Conservation (phyloP, 805 yeast genomes). For the Saturnispora hagleri region DNA sequence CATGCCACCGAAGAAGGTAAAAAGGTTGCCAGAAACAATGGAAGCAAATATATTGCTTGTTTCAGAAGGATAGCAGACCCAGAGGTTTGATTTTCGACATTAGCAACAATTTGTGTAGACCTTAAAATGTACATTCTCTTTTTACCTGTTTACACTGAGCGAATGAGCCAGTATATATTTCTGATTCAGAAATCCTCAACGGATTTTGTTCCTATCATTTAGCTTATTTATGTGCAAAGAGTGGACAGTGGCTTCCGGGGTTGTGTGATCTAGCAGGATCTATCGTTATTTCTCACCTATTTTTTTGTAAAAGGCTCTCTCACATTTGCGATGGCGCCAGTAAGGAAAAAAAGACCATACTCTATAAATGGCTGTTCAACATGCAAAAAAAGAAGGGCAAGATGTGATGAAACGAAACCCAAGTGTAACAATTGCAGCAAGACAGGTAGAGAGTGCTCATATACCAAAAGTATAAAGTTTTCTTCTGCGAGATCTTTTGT, state of each 20-base stretch:
- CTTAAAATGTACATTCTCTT: neutral
- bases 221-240: neutral
- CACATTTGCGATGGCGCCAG: neutral
- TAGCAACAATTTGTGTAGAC: neutral
- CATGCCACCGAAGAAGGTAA: constrained; percentile 97
- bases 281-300: neutral
- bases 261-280: neutral
- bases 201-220: neutral
- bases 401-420: constrained; percentile 34
- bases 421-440: constrained; percentile 34
- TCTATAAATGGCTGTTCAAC: constrained; percentile 38
- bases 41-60: constrained; percentile 83
- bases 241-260: neutral
- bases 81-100: constrained; percentile 15
- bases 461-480: constrained; percentile 28
- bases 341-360: constrained; percentile 31
- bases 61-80: constrained; percentile 66
- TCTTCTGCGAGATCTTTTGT: constrained; percentile 26
- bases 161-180: neutral
- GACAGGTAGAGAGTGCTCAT: constrained; percentile 30
- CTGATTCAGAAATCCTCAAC: neutral
- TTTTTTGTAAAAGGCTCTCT: neutral
- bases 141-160: neutral
- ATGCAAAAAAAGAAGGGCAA: constrained; percentile 36
- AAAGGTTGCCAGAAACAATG: constrained; percentile 86